Evolutionary conservation across 768 basidiomycete species (phyloP).

Genomic region (Boletales sp.): DNA sequence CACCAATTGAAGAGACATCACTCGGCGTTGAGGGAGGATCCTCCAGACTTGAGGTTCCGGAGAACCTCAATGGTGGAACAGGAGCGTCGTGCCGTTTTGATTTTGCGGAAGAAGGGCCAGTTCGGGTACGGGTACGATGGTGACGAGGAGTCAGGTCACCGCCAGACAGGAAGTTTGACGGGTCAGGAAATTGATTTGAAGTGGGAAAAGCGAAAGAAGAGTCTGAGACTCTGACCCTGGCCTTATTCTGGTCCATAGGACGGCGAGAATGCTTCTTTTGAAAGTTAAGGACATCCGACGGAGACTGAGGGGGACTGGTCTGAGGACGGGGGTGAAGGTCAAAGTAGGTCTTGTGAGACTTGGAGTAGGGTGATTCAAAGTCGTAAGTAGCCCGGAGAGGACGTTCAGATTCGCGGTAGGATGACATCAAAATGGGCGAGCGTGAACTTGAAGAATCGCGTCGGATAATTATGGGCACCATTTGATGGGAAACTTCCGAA

Average conservation of each 20-base stretch:
- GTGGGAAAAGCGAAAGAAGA: conserved; percentile 27
- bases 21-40: conserved; percentile 71
- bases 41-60: conserved; percentile 70
- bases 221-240: conserved; percentile 26
- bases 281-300: conserved; percentile 7
- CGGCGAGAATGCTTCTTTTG: conserved; percentile 25
- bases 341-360: conserved; percentile 38
- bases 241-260: conserved; percentile 22
- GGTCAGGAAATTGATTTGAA: conserved; percentile 22
- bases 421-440: conserved; percentile 15
- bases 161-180: conserved; percentile 20
- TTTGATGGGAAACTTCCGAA: too few relatives aligned
- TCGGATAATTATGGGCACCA: background rate
- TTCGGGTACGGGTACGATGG: conserved; percentile 51
- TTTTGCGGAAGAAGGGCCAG: conserved; percentile 51
- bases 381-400: conserved; percentile 36
- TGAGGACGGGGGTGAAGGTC: conserved; percentile 45
- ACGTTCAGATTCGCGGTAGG: conserved; percentile 26
- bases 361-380: conserved; percentile 32
- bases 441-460: background rate
- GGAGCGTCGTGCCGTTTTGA: conserved; percentile 41
- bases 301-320: conserved; percentile 33
- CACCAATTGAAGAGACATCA: conserved; percentile 34
- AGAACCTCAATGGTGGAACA: conserved; percentile 56
- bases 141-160: conserved; percentile 36